A percentile compares a stretch with the other conserved stretches of the same genome.
Conservation (phyloP, 352 stramenopile genomes). For the Globisporangium echinulatum region DNA sequence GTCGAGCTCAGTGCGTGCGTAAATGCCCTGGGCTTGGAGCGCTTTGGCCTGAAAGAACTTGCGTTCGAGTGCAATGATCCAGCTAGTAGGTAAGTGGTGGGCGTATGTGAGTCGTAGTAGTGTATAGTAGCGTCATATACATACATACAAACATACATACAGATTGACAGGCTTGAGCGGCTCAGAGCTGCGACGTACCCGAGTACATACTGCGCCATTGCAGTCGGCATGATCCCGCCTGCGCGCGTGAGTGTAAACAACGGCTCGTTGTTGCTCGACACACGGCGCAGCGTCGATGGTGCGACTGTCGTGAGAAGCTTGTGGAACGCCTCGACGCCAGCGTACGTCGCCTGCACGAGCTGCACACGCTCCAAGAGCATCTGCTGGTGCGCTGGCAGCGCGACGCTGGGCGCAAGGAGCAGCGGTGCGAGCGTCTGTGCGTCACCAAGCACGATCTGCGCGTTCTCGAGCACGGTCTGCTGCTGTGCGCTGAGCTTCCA, state of each 20-base stretch:
- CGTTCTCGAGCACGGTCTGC: constrained; percentile 27
- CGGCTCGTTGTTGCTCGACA: constrained; percentile 9
- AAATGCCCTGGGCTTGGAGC: constrained; percentile 32
- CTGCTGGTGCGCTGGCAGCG: constrained; percentile 18
- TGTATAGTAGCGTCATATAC: too few relatives aligned
- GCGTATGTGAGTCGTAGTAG: too few relatives aligned
- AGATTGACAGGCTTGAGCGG: too few relatives aligned
- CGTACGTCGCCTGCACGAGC: constrained; percentile 64
- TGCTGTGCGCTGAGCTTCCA: constrained; percentile 34
- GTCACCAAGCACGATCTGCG: constrained; percentile 42
- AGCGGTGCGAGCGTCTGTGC: constrained; percentile 35
- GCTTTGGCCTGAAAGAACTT: constrained; percentile 45
- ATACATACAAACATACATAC: background rate
- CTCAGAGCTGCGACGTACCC: constrained; percentile 19
- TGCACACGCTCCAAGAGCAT: constrained; percentile 31
- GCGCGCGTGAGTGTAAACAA: constrained; percentile 49
- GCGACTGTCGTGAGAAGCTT: constrained; percentile 13
- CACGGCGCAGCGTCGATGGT: constrained; percentile 6
- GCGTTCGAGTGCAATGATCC: constrained; percentile 55
- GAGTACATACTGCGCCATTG: constrained; percentile 65
- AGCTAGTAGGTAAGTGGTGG: constrained; percentile 12
- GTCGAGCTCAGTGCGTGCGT: constrained; percentile 23
- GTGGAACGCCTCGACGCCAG: constrained; percentile 49
- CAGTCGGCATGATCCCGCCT: constrained; percentile 43
- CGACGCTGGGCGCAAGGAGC: constrained; percentile 21